These are phyloP conservation scores for Coffea canephora DNA, from an alignment of 257 asterid genomes.

Conservation along the genomic window DNA sequence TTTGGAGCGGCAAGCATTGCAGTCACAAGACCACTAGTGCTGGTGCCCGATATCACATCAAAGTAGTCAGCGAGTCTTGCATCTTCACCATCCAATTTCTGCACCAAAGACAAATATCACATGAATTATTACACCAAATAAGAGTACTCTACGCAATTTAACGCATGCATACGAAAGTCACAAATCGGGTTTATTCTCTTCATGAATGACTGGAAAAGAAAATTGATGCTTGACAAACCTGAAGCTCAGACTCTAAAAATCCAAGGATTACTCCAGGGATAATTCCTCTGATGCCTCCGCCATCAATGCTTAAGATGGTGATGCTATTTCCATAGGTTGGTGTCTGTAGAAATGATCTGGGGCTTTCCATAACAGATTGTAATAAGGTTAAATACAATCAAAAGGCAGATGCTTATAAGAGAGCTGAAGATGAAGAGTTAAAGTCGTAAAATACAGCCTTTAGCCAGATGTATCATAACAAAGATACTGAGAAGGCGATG, in stretches of 20 bases:
- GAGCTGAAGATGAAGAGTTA: not conserved
- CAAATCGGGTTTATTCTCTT: not conserved
- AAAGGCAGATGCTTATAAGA: not conserved
- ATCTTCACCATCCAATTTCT: constrained; percentile 50
- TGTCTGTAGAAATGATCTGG: constrained; percentile 26
- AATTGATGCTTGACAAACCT: not conserved
- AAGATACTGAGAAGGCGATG: not conserved
- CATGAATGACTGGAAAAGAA: not conserved
- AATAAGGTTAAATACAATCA: not conserved
- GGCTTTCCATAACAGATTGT: not conserved
- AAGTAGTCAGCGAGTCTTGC: constrained; percentile 57
- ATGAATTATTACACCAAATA: not conserved
- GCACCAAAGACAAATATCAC: not conserved
- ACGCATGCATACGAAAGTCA: no score
- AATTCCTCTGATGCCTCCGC: constrained; percentile 60
- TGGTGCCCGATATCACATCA: constrained; percentile 55
- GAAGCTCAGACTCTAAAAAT: constrained; percentile 16
- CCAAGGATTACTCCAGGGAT: constrained; percentile 45
- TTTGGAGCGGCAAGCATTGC: constrained; percentile 64
- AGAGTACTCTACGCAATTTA: no score
- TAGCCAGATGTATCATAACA: not conserved
- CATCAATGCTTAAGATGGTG: constrained; percentile 54
- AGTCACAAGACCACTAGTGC: constrained; percentile 67
- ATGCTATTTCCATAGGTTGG: constrained; percentile 38
- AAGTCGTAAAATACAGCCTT: not conserved